A percentile compares a stretch with the other conserved stretches of the same genome.
phyloP scores from a whole-genome alignment of 495 filamentous ascomycete genomes.

The Pseudevernia furfuracea region DNA sequence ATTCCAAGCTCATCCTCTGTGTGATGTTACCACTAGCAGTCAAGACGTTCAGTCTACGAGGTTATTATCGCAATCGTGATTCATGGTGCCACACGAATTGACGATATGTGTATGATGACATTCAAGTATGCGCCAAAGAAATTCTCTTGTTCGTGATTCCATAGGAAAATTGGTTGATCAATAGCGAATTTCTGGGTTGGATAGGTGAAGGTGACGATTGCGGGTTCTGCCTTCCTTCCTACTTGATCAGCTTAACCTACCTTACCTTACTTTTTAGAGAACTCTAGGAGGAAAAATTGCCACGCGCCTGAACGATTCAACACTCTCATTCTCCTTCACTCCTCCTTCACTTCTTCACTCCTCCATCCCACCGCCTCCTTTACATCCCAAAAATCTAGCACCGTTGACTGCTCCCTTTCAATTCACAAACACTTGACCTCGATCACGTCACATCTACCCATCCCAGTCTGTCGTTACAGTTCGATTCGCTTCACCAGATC shows the following conservation, averaged over 20 bases:
- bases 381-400: background rate
- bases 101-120: background rate
- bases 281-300: background rate
- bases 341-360: background rate
- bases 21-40: background rate
- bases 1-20: background rate
- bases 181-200: background rate
- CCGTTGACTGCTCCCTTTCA: background rate
- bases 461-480: constrained; percentile 7
- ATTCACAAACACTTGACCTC: background rate
- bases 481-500: background rate
- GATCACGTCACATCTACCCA: background rate
- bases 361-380: background rate
- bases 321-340: constrained; percentile 10
- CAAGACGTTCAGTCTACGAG: background rate
- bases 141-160: background rate
- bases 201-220: background rate
- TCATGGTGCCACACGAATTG: background rate
- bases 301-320: background rate
- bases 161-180: background rate
- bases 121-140: background rate
- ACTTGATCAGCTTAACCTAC: background rate
- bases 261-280: no score
- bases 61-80: no score
- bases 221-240: constrained; percentile 17